Evolutionary conservation across 305 asterid genomes (phyloP).

Genomic region (Plantago coronopus): DNA sequence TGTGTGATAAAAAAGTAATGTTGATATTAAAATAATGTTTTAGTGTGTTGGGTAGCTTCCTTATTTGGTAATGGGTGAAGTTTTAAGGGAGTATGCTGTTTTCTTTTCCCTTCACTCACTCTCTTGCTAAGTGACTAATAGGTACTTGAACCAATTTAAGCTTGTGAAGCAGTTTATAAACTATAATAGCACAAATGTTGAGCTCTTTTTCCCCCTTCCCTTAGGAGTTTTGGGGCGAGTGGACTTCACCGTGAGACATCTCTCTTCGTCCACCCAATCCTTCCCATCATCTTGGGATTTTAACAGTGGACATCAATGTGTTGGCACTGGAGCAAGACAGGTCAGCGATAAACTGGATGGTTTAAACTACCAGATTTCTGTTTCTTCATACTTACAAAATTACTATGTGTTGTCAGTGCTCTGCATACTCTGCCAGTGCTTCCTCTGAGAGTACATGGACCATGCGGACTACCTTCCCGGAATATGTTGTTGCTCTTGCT

Average conservation of each 20-base stretch:
- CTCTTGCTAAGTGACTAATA: too few species aligned
- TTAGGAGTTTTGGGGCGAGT: slow-evolving; percentile 89
- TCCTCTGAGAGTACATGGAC: slow-evolving; percentile 94
- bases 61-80: too few species aligned
- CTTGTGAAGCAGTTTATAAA: slow-evolving; percentile 6
- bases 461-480: slow-evolving; percentile 90
- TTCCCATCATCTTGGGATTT: slow-evolving; percentile 61
- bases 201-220: slow-evolving; percentile 17
- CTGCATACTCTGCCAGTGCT: slow-evolving; percentile 72
- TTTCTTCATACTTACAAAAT: slow-evolving; percentile 16
- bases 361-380: slow-evolving; percentile 17
- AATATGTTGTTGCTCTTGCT: slow-evolving; percentile 93
- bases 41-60: too few species aligned
- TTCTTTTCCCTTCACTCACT: too few species aligned
- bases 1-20: too few species aligned
- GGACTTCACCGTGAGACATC: slow-evolving; percentile 93
- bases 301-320: slow-evolving; percentile 60
- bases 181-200: background rate
- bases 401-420: slow-evolving; percentile 53
- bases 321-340: slow-evolving; percentile 67
- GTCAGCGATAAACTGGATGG: slow-evolving; percentile 31
- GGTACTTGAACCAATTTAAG: background rate
- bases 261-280: slow-evolving; percentile 64
- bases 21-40: too few species aligned
- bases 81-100: too few species aligned